phyloP scores from a whole-genome alignment of 495 filamentous ascomycete genomes.

The Niebla homalea region DNA sequence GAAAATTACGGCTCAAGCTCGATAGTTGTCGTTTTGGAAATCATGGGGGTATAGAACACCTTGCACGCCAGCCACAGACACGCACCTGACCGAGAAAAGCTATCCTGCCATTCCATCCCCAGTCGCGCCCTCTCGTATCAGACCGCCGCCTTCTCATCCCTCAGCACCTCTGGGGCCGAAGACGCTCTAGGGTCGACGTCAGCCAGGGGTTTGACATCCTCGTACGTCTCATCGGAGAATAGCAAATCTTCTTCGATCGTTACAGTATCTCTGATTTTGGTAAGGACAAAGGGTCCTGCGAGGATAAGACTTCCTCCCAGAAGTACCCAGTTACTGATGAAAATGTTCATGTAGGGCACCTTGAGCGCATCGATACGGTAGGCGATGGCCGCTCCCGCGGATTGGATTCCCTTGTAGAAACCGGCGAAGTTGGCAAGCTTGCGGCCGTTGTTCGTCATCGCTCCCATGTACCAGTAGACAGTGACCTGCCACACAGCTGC shows the following conservation, averaged over 20 bases:
- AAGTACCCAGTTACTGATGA: slow-evolving; percentile 49
- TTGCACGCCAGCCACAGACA: too few species aligned
- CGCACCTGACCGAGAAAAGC: too few species aligned
- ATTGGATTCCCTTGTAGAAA: slow-evolving; percentile 89
- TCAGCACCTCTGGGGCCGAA: background rate
- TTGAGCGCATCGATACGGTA: slow-evolving; percentile 58
- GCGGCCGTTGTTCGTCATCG: slow-evolving; percentile 77
- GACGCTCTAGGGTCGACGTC: background rate
- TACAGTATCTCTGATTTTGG: slow-evolving; percentile 59
- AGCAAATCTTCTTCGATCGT: slow-evolving; percentile 58
- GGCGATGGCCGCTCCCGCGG: slow-evolving; percentile 67
- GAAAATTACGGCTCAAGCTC: too few species aligned
- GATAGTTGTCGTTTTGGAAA: too few species aligned
- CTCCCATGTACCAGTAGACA: slow-evolving; percentile 87
- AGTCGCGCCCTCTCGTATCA: background rate
- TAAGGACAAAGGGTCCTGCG: slow-evolving; percentile 58
- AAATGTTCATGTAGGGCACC: slow-evolving; percentile 41
- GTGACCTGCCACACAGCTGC: slow-evolving; percentile 57
- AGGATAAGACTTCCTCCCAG: slow-evolving; percentile 52
- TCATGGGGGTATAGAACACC: too few species aligned
- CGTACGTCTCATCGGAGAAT: slow-evolving; percentile 61
- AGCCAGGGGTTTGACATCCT: slow-evolving; percentile 39
- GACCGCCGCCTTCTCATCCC: background rate
- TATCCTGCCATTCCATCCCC: too few species aligned
- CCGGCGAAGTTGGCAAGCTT: slow-evolving; percentile 82